Conservation (phyloP, 1,284 basidiomycete species). For the Cerrena zonata region DNA sequence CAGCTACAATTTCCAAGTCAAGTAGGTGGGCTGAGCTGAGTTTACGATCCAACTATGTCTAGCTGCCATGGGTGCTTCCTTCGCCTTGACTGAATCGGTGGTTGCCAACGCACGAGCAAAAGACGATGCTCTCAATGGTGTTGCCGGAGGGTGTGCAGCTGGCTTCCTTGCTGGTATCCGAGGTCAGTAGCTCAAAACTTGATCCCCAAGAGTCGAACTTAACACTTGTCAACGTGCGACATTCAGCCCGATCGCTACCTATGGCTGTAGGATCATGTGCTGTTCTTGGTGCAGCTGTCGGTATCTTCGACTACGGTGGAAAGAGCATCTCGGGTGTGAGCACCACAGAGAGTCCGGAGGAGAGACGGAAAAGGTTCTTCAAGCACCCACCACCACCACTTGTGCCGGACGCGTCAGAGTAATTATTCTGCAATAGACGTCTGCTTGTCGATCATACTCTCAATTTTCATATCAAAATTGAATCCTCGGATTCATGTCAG, state of each 20-base stretch:
- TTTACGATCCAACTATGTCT: too few relatives aligned
- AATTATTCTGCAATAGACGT: slow-evolving; percentile 5
- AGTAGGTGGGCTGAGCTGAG: too few relatives aligned
- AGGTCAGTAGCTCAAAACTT: slow-evolving; percentile 43
- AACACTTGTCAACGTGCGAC: slow-evolving; percentile 3
- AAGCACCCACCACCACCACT: slow-evolving; percentile 44
- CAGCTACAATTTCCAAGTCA: background rate
- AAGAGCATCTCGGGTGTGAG: slow-evolving; percentile 44
- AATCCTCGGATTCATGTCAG: slow-evolving; percentile 1
- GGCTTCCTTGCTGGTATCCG: slow-evolving; percentile 85
- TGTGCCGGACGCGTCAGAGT: slow-evolving; percentile 18
- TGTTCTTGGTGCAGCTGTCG: slow-evolving; percentile 75
- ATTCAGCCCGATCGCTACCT: slow-evolving; percentile 76
- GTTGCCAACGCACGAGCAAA: slow-evolving; percentile 80
- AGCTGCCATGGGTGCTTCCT: slow-evolving; percentile 91
- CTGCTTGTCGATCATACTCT: background rate
- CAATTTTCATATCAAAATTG: background rate
- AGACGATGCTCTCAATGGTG: slow-evolving; percentile 80
- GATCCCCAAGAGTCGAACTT: slow-evolving; percentile 5
- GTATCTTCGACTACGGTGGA: slow-evolving; percentile 81
- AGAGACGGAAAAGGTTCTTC: slow-evolving; percentile 67
- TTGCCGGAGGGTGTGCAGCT: slow-evolving; percentile 86
- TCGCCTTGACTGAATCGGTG: slow-evolving; percentile 75
- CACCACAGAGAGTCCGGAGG: slow-evolving; percentile 43
- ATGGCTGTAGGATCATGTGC: slow-evolving; percentile 78